These are phyloP conservation scores for Arthromyces matolae DNA, from an alignment of 768 basidiomycete species.

Conservation along the genomic window DNA sequence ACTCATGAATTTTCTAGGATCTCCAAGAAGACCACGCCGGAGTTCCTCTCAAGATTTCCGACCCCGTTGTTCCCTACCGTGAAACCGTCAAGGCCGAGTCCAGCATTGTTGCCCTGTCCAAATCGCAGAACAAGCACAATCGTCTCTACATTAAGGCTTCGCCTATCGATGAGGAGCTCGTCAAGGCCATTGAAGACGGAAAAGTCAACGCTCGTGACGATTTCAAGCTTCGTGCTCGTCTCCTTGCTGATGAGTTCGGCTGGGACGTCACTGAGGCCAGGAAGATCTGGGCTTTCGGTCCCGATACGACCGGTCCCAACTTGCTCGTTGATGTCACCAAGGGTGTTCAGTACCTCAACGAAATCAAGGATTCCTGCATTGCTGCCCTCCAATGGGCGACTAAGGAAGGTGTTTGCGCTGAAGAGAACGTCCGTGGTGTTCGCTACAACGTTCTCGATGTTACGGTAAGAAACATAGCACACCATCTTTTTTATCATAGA, in stretches of 20 bases:
- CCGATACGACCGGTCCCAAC: constrained; percentile 95
- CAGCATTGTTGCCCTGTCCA: constrained; percentile 91
- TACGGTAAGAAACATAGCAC: constrained; percentile 54
- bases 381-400: constrained; percentile 99
- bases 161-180: constrained; percentile 91
- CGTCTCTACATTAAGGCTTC: constrained; percentile 91
- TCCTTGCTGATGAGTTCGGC: constrained; percentile 92
- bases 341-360: constrained; percentile 97
- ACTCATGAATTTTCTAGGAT: constrained; percentile 50
- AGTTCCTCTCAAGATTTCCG: constrained; percentile 96
- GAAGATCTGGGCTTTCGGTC: constrained; percentile 99
- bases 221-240: constrained; percentile 92
- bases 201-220: constrained; percentile 88
- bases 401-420: constrained; percentile 93
- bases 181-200: constrained; percentile 86
- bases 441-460: constrained; percentile 96
- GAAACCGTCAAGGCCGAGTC: constrained; percentile 98
- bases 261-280: constrained; percentile 99
- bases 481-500: not conserved
- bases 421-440: constrained; percentile 98
- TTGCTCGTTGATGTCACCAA: constrained; percentile 97
- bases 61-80: constrained; percentile 94
- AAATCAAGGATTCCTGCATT: constrained; percentile 99
- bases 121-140: constrained; percentile 99
- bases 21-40: constrained; percentile 99